Percentiles rank a stretch among this genome's conserved stretches.
phyloP scores from a whole-genome alignment of 2,329 filamentous ascomycete genomes.

The Aspergillus intermedius region DNA sequence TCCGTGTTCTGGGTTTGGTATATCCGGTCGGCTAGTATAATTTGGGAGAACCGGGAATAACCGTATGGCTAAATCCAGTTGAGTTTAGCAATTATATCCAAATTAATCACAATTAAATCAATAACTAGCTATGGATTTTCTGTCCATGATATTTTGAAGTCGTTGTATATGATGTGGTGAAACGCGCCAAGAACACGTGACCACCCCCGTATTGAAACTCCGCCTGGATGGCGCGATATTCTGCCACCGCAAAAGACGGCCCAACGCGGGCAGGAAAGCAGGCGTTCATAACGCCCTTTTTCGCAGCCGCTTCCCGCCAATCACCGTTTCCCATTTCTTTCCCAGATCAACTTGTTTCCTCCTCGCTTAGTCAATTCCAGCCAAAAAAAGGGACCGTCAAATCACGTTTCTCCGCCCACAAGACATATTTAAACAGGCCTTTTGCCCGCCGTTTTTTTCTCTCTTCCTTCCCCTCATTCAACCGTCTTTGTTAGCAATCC shows the following conservation, averaged over 20 bases:
- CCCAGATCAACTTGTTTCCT: conserved; percentile 14
- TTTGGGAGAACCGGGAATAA: background rate
- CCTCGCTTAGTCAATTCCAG: conserved; percentile 20
- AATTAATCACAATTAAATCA: too few relatives aligned
- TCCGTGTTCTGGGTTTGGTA: background rate
- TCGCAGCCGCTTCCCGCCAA: conserved; percentile 25
- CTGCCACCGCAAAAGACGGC: background rate
- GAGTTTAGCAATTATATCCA: too few relatives aligned
- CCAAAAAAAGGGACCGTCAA: conserved; percentile 2
- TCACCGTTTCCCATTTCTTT: conserved; percentile 22
- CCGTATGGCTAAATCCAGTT: too few relatives aligned
- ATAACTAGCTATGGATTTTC: too few relatives aligned
- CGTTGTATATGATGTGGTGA: too few relatives aligned
- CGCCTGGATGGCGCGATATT: background rate
- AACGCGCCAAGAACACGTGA: too few relatives aligned
- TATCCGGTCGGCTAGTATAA: background rate
- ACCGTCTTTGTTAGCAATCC: conserved; percentile 11
- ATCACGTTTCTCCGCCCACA: conserved; percentile 14
- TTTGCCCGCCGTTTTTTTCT: conserved; percentile 9
- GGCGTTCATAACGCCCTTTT: conserved; percentile 36
- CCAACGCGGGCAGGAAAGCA: conserved; percentile 29
- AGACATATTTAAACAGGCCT: conserved; percentile 24
- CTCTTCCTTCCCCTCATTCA: conserved; percentile 7
- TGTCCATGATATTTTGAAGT: too few relatives aligned
- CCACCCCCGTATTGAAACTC: background rate